Base-by-base conservation (phyloP, 257 asterid species). In the Plantago elongata region DNA sequence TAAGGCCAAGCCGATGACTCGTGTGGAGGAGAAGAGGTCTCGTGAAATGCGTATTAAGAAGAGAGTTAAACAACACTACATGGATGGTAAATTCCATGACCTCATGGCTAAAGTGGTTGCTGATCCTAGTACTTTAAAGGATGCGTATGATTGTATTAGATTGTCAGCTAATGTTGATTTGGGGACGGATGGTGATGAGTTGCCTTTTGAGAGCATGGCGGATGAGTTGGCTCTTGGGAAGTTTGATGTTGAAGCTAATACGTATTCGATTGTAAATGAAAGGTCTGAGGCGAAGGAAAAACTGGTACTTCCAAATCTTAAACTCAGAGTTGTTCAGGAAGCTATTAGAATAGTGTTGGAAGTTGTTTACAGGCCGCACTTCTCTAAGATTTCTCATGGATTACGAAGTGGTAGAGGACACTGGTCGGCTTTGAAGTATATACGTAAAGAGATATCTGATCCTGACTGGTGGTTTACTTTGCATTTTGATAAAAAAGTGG, bases 401-500 rank as follows among this genome's bases (percentile, higher is more conserved):
- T 79, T 77, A 40, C 85, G 99, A 61, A 83, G 81, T 51, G 93
- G 90, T 51, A 81, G 99, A 78, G 83, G 86, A 40, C 96, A 89
- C 61, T 73, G 75, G 73, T 89, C 99, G 55, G 99, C 97, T 64
- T 78, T 88, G 74, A 84, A 81, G 64, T 92, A 86, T 75, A 76
- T 92, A 6, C 69, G 81, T 61, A 86, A 89, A 69, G 99, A 84
- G 77, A 80, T 89, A 66, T 52, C 61, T 8, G 62, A 82, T 71
- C 85, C 97, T 1, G 83, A 81, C 58, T 92, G 93, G 90, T 92
- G 97, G 95, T 89, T 92, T 70, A 81, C 89, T 11, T 57, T 89
- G 62, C 69, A 71, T 68, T 68, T 86, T 49, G 70, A 78, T 55
- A 83, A 77, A 67, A 83, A 73, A 66, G 67, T 86, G 7, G 86